Evolutionary conservation across 2,329 filamentous ascomycete species (phyloP), one percentile per base, ranked within the genome.

Genomic region (Aspergillus ibericus): DNA sequence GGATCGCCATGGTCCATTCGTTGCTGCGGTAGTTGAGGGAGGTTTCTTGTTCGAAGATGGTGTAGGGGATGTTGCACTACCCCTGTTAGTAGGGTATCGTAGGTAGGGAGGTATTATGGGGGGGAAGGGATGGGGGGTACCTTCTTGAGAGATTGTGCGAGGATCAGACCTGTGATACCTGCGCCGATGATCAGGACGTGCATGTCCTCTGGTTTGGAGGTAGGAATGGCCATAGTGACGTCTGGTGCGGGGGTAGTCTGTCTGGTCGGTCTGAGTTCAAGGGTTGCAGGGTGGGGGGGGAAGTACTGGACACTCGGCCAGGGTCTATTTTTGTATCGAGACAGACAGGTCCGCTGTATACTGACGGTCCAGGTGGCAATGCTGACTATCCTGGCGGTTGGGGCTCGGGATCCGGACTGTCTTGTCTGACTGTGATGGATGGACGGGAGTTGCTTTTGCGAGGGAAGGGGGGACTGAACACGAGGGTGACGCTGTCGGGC

Each of bases 1-100:
- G 56, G 29, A 59, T 59, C 2, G 51, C 56, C 56, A 59, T 59
- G 5, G 56, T 59, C 51, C 56, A 59, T 44, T 59, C 56, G 52
- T 59, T 59, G 51, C 56, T 59, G 52, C 56, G 51, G 15, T 55
- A 59, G 22, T 59, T 55, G 22, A 59, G 27, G 2, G 51, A 25
- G 7, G n/a, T n/a, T n/a, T 59, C 56, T 29, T 47, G 35, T 13
- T 59, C 56, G 34, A 51, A 59, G 18, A 59, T 59, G 8, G 56
- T 29, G 44, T 55, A 59, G 13, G 16, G 44, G 52, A 59, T 59
- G 13, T 46, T 46, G 13, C n/a, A n/a, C n/a, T n/a, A n/a, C n/a
- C n/a, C n/a, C n/a, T n/a, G n/a, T n/a, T n/a, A n/a, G n/a, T n/a
- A n/a, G n/a, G n/a, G n/a, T n/a, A n/a, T n/a, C n/a, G n/a, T 10